phyloP scores from a whole-genome alignment of 352 stramenopile genomes.

The Pythium monospermum region DNA sequence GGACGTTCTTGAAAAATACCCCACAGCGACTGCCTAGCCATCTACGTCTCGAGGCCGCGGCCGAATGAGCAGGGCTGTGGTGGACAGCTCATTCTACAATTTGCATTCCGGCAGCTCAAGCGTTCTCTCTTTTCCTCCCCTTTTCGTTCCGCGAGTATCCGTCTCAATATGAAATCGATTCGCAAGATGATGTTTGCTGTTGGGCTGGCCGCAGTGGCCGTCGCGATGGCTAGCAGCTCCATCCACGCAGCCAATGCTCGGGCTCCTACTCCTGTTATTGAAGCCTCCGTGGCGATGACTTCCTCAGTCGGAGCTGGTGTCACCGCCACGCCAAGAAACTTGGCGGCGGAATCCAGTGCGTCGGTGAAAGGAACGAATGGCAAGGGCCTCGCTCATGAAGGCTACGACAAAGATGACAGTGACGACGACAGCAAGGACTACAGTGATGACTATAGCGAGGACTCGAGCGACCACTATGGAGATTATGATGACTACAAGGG shows the following conservation, averaged over 20 bases:
- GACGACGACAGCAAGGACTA: constrained; percentile 1
- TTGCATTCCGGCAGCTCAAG: too few species aligned
- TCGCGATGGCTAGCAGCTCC: not conserved
- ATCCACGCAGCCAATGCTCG: not conserved
- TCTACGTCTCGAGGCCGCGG: not conserved
- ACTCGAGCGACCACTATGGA: too few species aligned
- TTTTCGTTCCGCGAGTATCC: not conserved
- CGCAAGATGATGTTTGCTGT: not conserved
- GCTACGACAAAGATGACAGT: not conserved
- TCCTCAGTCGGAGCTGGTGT: not conserved
- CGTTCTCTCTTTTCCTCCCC: not conserved
- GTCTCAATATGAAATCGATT: not conserved
- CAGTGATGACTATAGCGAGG: too few species aligned
- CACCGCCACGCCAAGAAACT: not conserved
- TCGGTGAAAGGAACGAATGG: not conserved
- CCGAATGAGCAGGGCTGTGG: not conserved
- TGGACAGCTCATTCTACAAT: not conserved
- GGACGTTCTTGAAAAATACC: too few species aligned
- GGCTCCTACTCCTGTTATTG: not conserved
- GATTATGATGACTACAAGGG: too few species aligned
- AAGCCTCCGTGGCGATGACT: not conserved
- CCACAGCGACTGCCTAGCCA: not conserved
- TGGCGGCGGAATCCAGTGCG: not conserved
- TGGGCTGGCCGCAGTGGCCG: not conserved
- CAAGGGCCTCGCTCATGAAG: not conserved